Evolutionary conservation across 352 stramenopile genomes (phyloP).

Genomic region (Phytophthora nicotianae): DNA sequence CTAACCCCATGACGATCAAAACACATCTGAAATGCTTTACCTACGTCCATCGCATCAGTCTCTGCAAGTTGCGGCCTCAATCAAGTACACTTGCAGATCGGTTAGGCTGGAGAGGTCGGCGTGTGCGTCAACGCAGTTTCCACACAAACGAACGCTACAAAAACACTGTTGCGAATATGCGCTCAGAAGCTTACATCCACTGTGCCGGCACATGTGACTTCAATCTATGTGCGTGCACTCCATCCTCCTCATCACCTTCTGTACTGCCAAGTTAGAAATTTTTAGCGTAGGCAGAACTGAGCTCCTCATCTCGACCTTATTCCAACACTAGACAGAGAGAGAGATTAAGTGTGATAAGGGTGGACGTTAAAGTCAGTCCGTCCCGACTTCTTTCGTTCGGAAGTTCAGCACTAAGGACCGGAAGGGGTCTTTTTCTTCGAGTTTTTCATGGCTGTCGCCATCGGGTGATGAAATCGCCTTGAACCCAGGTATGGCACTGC

Average conservation of each 20-base stretch:
- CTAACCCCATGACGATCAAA: background rate
- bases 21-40: background rate
- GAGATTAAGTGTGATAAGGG: background rate
- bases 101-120: too few relatives aligned
- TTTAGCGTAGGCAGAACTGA: background rate
- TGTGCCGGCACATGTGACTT: background rate
- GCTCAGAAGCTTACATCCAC: background rate
- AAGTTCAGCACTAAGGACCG: conserved; percentile 8
- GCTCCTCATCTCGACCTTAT: background rate
- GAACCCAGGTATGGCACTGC: conserved; percentile 7
- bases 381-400: too few relatives aligned
- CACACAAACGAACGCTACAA: background rate
- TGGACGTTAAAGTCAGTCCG: conserved; percentile 6
- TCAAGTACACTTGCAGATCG: too few relatives aligned
- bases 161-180: background rate
- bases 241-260: background rate
- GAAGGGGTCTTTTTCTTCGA: conserved; percentile 18
- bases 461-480: background rate
- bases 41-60: background rate
- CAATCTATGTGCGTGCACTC: background rate
- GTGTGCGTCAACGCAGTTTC: background rate
- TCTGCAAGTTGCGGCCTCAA: background rate
- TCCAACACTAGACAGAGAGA: background rate
- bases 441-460: conserved; percentile 14
- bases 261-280: background rate